Conservation (phyloP, 2,329 filamentous ascomycete genomes). For the Phyllosticta capitalensis region DNA sequence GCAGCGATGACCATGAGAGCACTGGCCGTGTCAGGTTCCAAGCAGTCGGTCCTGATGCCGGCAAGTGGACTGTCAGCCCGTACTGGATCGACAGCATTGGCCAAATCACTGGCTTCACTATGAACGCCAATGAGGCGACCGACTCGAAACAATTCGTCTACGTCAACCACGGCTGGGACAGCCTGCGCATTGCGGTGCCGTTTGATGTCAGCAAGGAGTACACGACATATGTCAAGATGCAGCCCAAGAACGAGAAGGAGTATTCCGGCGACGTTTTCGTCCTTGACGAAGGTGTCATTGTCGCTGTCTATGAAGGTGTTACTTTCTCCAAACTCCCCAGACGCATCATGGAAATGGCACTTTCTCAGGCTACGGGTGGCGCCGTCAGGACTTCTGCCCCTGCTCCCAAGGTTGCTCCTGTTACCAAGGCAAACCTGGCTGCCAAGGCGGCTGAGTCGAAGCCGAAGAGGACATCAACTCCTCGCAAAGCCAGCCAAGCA, state of each 20-base stretch:
- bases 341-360: conserved; percentile 17
- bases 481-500: neutral
- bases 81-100: conserved; percentile 20
- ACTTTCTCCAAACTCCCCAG: conserved; percentile 18
- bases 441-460: conserved; percentile 3
- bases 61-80: conserved; percentile 12
- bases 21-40: conserved; percentile 12
- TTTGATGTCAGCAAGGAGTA: conserved; percentile 13
- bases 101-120: conserved; percentile 19
- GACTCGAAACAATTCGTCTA: conserved; percentile 16
- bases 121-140: conserved; percentile 16
- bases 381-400: neutral
- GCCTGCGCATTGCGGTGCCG: conserved; percentile 17
- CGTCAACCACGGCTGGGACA: conserved; percentile 18
- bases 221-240: conserved; percentile 19
- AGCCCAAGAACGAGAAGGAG: conserved; percentile 18
- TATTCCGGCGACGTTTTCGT: conserved; percentile 33
- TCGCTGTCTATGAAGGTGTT: conserved; percentile 25
- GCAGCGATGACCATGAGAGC: conserved; percentile 15
- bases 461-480: conserved; percentile 1
- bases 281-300: conserved; percentile 19
- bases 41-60: neutral
- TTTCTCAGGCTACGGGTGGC: conserved; percentile 14
- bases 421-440: neutral
- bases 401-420: neutral